A percentile compares a stretch with the other conserved stretches of the same genome.
phyloP scores from a whole-genome alignment of 495 filamentous ascomycete genomes.

The Astrothelium macrocarpum region DNA sequence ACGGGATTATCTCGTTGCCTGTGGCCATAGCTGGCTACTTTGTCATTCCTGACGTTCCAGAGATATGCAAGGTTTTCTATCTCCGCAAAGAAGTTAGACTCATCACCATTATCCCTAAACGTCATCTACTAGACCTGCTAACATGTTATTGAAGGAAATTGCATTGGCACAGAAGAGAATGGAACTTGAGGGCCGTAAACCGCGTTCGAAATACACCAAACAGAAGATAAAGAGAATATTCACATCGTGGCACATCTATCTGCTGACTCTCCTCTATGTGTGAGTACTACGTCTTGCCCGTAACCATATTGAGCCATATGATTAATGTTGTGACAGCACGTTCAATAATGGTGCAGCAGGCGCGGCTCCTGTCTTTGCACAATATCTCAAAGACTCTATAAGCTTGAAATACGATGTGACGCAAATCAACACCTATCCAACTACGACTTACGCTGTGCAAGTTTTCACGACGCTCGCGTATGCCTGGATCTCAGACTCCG shows the following conservation, averaged over 20 bases:
- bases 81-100: slow-evolving; percentile 18
- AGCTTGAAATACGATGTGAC: slow-evolving; percentile 20
- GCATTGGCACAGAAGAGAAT: slow-evolving; percentile 34
- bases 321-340: background rate
- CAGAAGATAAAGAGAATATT: slow-evolving; percentile 45
- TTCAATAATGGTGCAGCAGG: slow-evolving; percentile 18
- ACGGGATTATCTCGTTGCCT: slow-evolving; percentile 27
- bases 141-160: slow-evolving; percentile 32
- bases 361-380: slow-evolving; percentile 24
- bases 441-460: slow-evolving; percentile 39
- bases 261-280: slow-evolving; percentile 38
- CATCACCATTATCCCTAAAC: slow-evolving; percentile 15
- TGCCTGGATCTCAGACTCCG: slow-evolving; percentile 40
- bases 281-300: background rate
- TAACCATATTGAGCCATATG: background rate
- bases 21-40: slow-evolving; percentile 46
- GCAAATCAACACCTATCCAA: slow-evolving; percentile 37
- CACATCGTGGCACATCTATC: slow-evolving; percentile 44
- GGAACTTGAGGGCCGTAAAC: slow-evolving; percentile 38
- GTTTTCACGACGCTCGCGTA: slow-evolving; percentile 40
- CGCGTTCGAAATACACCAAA: slow-evolving; percentile 38
- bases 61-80: slow-evolving; percentile 44
- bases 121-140: background rate
- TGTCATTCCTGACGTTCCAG: slow-evolving; percentile 50
- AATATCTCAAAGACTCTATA: slow-evolving; percentile 18